Evolutionary conservation across 2,329 filamentous ascomycete species (phyloP), one percentile per base, ranked within the genome.

Genomic region (Cercospora canescens): DNA sequence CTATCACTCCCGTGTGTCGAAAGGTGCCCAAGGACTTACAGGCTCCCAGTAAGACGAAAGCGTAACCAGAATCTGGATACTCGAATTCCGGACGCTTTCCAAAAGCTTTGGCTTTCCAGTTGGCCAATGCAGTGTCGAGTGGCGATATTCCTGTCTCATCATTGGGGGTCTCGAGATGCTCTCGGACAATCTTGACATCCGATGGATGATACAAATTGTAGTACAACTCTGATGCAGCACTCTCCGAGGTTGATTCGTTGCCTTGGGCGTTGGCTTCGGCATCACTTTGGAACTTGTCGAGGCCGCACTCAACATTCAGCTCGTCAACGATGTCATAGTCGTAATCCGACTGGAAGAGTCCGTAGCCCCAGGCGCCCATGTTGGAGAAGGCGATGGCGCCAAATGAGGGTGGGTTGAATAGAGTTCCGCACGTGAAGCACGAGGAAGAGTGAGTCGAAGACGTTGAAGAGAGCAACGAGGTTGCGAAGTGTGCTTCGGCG

Each of bases 321-420:
- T 56, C 61, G 7, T 11, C 18, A 16, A 66, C 30, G 8, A 5
- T 7, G 30, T 67, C 67, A 34, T 39, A 39, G 32, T 70, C 69
- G 24, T 63, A 45, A 21, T 70, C 69, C 9, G 67, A 69, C 26
- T 70, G 61, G 60, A 70, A 67, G 11, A 69, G 60, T n/a, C 65
- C 60, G 9, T 62, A 57, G 21, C 69, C 66, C 65, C 65, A 67
- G 21, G 35, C 37, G 11, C 69, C 69, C 69, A 70, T 70, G n/a
- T 24, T 41, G 37, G 9, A 6, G n/a, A n/a, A 21, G 54, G 14
- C 16, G 28, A 16, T 60, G 56, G n/a, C 14, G 34, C 16, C 14
- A 45, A 28, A 14, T 28, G 24, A 11, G 9, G 54, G 21, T 28
- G 11, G 28, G 21, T n/a, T 21, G 21, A 16, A 37, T 16, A 16